Base-by-base conservation (phyloP, 169 alveolate genomes). In the Eimeria nieschulzi region DNA sequence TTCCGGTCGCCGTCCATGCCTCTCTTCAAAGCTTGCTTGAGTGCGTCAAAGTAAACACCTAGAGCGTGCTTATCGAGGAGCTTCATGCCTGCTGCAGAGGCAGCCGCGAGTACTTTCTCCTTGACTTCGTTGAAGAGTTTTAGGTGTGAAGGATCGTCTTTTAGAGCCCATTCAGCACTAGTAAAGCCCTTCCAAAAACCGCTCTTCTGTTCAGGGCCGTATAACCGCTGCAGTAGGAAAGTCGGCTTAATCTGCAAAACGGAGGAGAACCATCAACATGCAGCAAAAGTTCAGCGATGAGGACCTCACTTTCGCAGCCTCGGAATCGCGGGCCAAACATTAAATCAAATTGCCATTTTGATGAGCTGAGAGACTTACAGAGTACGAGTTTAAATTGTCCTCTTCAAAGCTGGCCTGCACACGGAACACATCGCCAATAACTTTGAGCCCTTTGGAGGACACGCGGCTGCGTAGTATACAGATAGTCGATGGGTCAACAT, bases 381-480 rank as follows among this genome's bases (percentile, higher is more conserved):
- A 54, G n/a, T 79, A 55, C 55, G 87, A 79, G 5, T 68, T 21
- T 5, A 56, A 79, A 19, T 17, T 19, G n/a, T 10, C 26, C 13
- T 33, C 55, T 12, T 79, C 87, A 17, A 79, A 79, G 73, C 25
- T 5, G 0, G 87, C 72, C 23, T 55, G 33, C 8, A 12, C 72
- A 25, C 87, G n/a, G 10, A 79, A 23, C 25, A 25, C 54, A 8
- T 53, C 23, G 13, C 33, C 23, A 9, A 79, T 3, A 54, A 72
- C 87, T n/a, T 21, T 33, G 39, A 79, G 72, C 56, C 73, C 87
- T 15, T 79, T 55, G 25, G 73, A 23, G 7, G 72, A 13, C 53
- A 79, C 21, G 26, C 87, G 87, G 72, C 87, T 21, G 72, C 73
- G 72, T 33, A 21, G 9, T 23, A 79, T 6, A 56, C 53, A 21